Evolutionary conservation across 108 stramenopile species (phyloP).

Genomic region (Schizochytrium sp.): DNA sequence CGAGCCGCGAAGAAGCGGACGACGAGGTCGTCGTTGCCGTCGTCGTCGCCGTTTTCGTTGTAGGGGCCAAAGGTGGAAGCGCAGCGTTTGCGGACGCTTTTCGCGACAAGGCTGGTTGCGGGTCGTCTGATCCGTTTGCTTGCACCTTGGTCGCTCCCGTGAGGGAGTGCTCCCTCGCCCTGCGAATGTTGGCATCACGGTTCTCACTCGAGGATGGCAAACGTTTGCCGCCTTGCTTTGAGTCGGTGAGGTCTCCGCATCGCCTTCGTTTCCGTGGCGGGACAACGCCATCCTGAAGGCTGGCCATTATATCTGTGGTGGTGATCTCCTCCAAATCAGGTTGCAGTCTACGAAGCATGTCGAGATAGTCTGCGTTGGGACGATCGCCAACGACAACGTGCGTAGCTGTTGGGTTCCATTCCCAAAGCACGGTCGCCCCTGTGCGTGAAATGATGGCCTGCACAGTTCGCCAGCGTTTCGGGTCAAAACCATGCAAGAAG

Average conservation of each 20-base stretch:
- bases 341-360: background rate
- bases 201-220: background rate
- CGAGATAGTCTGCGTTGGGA: background rate
- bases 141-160: no score
- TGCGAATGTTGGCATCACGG: background rate
- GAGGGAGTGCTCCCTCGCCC: no score
- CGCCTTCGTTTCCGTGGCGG: background rate
- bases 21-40: background rate
- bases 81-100: background rate
- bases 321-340: background rate
- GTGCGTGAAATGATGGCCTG: background rate
- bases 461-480: background rate
- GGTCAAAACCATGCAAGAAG: background rate
- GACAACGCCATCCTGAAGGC: background rate
- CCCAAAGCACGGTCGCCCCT: slow-evolving; percentile 6
- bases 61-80: background rate
- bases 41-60: background rate
- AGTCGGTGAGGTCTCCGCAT: background rate
- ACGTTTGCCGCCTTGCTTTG: background rate
- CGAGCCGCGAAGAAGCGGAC: background rate
- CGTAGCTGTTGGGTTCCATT: background rate
- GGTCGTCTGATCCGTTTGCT: no score
- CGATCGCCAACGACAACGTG: background rate
- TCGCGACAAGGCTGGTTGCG: no score
- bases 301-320: background rate